Evolutionary conservation across 768 basidiomycete genomes (phyloP).

Genomic region (Nidula microcarpa): DNA sequence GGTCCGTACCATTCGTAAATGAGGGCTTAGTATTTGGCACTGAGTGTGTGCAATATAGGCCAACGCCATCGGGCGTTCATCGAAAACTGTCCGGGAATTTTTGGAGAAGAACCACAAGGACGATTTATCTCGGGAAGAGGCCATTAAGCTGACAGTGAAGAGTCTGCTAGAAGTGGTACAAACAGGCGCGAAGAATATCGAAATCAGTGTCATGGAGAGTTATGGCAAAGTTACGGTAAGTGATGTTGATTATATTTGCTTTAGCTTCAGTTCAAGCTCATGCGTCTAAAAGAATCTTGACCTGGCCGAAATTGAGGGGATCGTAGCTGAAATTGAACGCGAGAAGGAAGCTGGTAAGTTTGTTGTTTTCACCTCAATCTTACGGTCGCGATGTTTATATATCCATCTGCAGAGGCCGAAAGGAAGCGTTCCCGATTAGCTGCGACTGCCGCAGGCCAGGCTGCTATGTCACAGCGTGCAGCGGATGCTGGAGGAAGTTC

Average conservation of each 20-base stretch:
- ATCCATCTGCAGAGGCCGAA: constrained; percentile 80
- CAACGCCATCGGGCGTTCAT: constrained; percentile 95
- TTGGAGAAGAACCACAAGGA: constrained; percentile 97
- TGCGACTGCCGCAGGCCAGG: constrained; percentile 88
- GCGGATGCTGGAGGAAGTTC: constrained; percentile 27
- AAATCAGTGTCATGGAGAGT: constrained; percentile 96
- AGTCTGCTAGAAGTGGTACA: constrained; percentile 96
- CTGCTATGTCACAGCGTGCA: constrained; percentile 74
- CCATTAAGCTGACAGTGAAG: constrained; percentile 94
- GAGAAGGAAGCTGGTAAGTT: constrained; percentile 91
- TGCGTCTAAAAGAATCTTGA: constrained; percentile 66
- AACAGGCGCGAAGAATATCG: constrained; percentile 99
- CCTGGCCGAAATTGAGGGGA: constrained; percentile 82
- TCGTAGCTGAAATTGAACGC: constrained; percentile 90
- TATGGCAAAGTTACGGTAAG: constrained; percentile 89
- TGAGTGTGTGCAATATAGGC: constrained; percentile 70
- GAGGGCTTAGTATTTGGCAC: no score
- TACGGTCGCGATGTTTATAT: background rate
- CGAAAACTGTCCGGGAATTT: constrained; percentile 98
- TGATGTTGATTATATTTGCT: constrained; percentile 6
- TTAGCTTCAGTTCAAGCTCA: constrained; percentile 2
- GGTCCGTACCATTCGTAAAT: constrained; percentile 52
- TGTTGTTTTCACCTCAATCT: background rate
- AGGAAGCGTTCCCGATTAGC: constrained; percentile 88
- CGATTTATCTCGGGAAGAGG: constrained; percentile 82